Evolutionary conservation across 2,329 filamentous ascomycete genomes (phyloP).

Genomic region (Aspergillaceae sp.): DNA sequence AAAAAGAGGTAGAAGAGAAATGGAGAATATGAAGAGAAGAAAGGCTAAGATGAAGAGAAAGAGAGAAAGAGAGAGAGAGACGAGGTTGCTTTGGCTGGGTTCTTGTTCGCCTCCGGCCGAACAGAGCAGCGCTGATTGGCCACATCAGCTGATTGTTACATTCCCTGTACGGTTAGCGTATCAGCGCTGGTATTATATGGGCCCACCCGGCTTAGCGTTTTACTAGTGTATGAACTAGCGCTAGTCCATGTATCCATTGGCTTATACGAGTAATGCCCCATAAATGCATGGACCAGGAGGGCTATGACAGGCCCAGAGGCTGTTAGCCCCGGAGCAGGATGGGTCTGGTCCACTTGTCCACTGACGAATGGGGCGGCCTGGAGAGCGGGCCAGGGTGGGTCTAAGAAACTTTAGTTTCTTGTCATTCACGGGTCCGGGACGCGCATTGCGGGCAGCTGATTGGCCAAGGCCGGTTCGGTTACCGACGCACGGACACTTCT

Average conservation of each 20-base stretch:
- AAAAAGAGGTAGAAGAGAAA: not conserved
- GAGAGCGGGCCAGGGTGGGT: too few relatives aligned
- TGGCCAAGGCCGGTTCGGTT: not conserved
- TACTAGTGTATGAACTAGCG: not conserved
- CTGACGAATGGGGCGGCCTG: too few relatives aligned
- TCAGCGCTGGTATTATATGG: not conserved
- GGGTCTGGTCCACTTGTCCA: not conserved
- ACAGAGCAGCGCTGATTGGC: not conserved
- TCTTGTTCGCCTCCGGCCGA: not conserved
- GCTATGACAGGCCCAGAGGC: conserved; percentile 13
- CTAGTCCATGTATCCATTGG: not conserved
- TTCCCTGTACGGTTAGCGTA: not conserved
- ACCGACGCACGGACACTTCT: not conserved
- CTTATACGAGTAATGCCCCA: not conserved
- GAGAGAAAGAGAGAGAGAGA: conserved; percentile 1
- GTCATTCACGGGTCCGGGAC: too few relatives aligned
- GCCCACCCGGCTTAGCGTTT: not conserved
- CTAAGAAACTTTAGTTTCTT: too few relatives aligned
- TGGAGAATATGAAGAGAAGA: not conserved
- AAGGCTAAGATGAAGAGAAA: not conserved
- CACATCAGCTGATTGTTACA: not conserved
- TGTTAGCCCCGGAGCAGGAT: not conserved
- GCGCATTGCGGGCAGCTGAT: not conserved
- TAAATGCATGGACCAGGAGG: conserved; percentile 11
- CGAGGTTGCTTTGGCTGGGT: not conserved